These are phyloP conservation scores for Luzula sylvatica DNA, from an alignment of 176 grass and related monocot species.

Conservation along the genomic window DNA sequence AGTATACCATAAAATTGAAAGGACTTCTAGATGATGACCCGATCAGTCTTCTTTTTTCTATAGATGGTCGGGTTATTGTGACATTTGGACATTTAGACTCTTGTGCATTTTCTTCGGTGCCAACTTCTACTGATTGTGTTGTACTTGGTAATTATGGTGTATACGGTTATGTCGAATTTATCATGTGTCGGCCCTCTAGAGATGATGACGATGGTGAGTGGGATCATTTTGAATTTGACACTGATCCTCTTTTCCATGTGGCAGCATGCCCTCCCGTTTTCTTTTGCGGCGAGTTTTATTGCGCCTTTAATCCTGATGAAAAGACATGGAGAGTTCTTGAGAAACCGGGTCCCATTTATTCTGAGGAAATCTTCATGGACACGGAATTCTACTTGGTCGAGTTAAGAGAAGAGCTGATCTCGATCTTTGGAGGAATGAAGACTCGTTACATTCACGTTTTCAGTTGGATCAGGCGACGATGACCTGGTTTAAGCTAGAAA, in stretches of 20 bases:
- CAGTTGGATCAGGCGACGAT: slow-evolving; percentile 10
- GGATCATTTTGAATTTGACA: not conserved
- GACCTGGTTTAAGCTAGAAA: not conserved
- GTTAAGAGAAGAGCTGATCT: slow-evolving; percentile 5
- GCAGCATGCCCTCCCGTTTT: not conserved
- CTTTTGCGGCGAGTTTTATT: slow-evolving; percentile 2
- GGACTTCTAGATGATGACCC: not conserved
- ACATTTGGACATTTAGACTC: not conserved
- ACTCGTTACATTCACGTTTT: not conserved
- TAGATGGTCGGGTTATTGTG: not conserved
- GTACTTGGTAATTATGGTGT: not conserved
- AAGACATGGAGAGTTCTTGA: slow-evolving; percentile 14
- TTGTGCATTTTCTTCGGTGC: slow-evolving; percentile 11
- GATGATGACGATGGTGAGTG: not conserved
- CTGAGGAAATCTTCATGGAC: not conserved
- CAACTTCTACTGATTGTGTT: slow-evolving; percentile 4
- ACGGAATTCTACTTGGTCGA: slow-evolving; percentile 1
- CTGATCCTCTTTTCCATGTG: slow-evolving; percentile 1
- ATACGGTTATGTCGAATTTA: not conserved
- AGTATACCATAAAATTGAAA: not conserved
- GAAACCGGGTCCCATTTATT: not conserved
- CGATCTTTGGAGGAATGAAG: not conserved
- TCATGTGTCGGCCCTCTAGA: not conserved
- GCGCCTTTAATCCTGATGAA: slow-evolving; percentile 4
- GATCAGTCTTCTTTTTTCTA: not conserved